Evolutionary conservation across 345 rosid species (phyloP).

Genomic region (Cardamine occulta): DNA sequence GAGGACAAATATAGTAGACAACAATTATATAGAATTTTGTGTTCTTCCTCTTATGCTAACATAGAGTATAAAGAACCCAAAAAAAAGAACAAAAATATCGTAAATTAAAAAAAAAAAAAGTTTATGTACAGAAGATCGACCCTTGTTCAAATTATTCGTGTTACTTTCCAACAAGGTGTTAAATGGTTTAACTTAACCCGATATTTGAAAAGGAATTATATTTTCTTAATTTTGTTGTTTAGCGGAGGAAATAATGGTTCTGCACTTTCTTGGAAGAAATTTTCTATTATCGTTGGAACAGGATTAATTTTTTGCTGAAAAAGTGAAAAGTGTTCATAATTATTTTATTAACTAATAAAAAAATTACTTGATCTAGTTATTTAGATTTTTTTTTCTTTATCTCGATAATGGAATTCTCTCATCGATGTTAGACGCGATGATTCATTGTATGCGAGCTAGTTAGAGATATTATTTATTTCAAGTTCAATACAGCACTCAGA

Average conservation of each 20-base stretch:
- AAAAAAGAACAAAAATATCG: not conserved
- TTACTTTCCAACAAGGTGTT: not conserved
- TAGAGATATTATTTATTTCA: too few species aligned
- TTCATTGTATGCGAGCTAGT: too few species aligned
- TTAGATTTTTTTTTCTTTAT: too few species aligned
- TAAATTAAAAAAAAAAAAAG: not conserved
- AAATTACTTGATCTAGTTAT: too few species aligned
- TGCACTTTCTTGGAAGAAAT: too few species aligned
- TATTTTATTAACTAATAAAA: too few species aligned
- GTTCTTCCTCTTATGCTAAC: not conserved
- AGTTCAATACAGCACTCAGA: too few species aligned
- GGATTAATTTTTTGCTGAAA: too few species aligned
- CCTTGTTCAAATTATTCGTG: not conserved
- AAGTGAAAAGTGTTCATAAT: too few species aligned
- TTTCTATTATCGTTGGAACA: too few species aligned
- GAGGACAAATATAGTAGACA: not conserved
- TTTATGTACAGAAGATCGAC: not conserved
- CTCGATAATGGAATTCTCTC: not conserved
- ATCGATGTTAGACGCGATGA: not conserved
- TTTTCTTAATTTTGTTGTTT: not conserved
- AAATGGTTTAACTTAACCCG: not conserved
- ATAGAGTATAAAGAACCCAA: not conserved
- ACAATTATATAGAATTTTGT: not conserved
- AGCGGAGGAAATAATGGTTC: not conserved
- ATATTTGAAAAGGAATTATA: not conserved